phyloP scores from a whole-genome alignment of 2,329 filamentous ascomycete species.

The Microcera coccophila region DNA sequence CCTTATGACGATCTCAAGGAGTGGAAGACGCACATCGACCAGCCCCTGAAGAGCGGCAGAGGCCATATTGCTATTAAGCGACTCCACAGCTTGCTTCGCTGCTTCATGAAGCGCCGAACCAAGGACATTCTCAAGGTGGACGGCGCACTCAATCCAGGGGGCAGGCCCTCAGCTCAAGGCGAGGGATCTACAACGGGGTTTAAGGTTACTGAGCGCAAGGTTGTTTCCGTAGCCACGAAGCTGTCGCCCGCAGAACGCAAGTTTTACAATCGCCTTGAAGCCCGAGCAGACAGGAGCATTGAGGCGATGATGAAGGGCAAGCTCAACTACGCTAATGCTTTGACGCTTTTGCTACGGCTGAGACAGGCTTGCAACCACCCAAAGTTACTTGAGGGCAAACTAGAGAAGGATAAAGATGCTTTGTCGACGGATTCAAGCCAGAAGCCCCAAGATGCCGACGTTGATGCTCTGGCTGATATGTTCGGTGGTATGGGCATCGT shows the following conservation, averaged over 20 bases:
- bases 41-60: conserved; percentile 83
- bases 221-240: conserved; percentile 72
- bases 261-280: conserved; percentile 82
- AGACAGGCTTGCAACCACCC: conserved; percentile 95
- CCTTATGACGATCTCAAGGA: conserved; percentile 81
- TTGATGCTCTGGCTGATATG: conserved; percentile 81
- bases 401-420: conserved; percentile 84
- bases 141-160: conserved; percentile 73
- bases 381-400: conserved; percentile 76
- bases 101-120: conserved; percentile 97
- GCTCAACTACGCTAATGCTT: conserved; percentile 86
- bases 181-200: conserved; percentile 62
- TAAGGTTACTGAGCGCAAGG: conserved; percentile 86
- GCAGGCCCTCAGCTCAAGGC: conserved; percentile 55
- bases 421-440: conserved; percentile 60
- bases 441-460: conserved; percentile 55
- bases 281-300: conserved; percentile 79
- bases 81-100: conserved; percentile 78
- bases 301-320: conserved; percentile 83
- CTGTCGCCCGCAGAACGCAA: conserved; percentile 76
- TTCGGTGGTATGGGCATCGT: conserved; percentile 79
- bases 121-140: conserved; percentile 94
- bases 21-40: conserved; percentile 90
- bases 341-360: conserved; percentile 85
- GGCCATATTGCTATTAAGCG: conserved; percentile 85